Percentiles rank a stretch among this genome's conserved stretches.
Conservation (phyloP, 106 monocot genomes). For the Posidonia australis region DNA sequence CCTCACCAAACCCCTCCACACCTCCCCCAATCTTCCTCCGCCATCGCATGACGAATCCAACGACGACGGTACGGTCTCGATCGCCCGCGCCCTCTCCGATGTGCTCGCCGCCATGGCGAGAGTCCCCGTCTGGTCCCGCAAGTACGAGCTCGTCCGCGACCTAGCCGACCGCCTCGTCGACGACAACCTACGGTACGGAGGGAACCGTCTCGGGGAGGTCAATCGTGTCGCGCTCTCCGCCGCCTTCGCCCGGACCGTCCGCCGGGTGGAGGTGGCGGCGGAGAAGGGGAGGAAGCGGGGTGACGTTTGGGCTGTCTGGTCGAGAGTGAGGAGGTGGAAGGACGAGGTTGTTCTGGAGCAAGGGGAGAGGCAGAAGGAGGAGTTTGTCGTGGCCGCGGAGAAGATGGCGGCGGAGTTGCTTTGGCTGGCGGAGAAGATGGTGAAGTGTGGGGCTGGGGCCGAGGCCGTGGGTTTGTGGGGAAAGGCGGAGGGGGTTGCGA, state of each 20-base stretch:
- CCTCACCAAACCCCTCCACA: no score
- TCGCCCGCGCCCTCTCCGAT: conserved; percentile 2
- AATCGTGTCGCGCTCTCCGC: conserved; percentile 15
- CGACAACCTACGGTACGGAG: no score
- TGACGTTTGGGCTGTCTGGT: not conserved
- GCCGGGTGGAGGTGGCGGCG: conserved; percentile 18
- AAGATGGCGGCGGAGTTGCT: conserved; percentile 67
- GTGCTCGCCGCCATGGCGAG: conserved; percentile 3
- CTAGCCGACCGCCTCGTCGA: conserved; percentile 67
- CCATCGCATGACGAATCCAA: no score
- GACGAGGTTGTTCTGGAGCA: conserved; percentile 3
- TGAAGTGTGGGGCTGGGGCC: conserved; percentile 33
- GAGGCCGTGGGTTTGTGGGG: conserved; percentile 54
- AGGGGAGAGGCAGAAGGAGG: conserved; percentile 5
- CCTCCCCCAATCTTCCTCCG: no score
- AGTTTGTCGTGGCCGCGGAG: conserved; percentile 26
- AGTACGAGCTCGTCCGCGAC: conserved; percentile 11
- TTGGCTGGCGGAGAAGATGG: conserved; percentile 75
- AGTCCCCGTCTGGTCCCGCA: conserved; percentile 6
- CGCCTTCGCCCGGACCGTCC: conserved; percentile 31
- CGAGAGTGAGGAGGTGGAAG: conserved; percentile 17
- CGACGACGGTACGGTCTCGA: no score
- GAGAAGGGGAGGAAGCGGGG: conserved; percentile 6
- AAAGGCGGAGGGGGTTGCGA: conserved; percentile 22
- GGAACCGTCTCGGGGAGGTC: conserved; percentile 31